Evolutionary conservation across 306 rosid species (phyloP), one percentile per base, ranked within the genome.

Genomic region (Sophora flavescens): DNA sequence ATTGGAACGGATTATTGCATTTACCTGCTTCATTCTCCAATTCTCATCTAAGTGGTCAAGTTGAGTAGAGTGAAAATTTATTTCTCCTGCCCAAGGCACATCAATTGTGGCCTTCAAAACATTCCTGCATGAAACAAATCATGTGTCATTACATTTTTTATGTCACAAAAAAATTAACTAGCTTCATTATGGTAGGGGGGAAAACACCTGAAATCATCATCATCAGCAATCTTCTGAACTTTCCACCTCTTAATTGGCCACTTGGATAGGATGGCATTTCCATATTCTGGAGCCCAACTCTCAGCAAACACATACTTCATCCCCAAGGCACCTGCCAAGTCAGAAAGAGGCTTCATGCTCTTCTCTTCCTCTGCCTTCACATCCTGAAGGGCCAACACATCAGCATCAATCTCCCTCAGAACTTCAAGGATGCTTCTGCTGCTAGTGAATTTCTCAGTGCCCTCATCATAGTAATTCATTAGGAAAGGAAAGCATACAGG

Each of bases 251-350:
- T 90, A 36, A 92, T 90, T 6, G 96, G 96, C 97, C 97, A 92
- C 84, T 89, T 92, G 59, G 97, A 92, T 4, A 92, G 68, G 72
- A 92, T 89, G 18, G 97, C 97, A 80, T 90, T 92, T 7, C 97
- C 97, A 82, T 86, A 92, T 83, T 92, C 97, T 3, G 96, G 97
- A 48, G 97, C 97, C 97, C 97, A 92, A 84, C 97, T 92, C 78
- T 93, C 96, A 70, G 96, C 96, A 85, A 92, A 93, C 38, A 90
- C 97, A 82, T 86, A 93, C 5, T 85, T 79, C 97, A 93, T 93
- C 74, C 93, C 96, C 82, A 93, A 87, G 60, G 97, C 96, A 74
- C 62, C 79, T 65, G 97, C 97, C 83, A 93, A 86, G 78, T 87
- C 91, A 66, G 97, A 93, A 16, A 93, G 86, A 73, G 97, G 97